Base-by-base conservation (phyloP, 345 rosid species). In the Ailanthus altissimus region DNA sequence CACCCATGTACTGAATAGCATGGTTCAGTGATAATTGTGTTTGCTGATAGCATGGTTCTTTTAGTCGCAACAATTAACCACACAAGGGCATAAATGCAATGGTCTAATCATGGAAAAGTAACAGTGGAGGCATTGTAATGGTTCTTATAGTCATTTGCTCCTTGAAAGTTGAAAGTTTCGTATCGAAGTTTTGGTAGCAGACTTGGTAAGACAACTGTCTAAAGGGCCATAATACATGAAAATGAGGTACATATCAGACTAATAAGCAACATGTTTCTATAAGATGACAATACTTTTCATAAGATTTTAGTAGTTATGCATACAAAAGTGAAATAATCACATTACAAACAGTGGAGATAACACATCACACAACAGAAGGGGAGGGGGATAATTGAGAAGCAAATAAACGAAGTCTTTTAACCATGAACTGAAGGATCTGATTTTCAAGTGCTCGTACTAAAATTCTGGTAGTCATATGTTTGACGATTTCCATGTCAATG, bases 401-500 rank as follows among this genome's bases (percentile, higher is more conserved):
- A 47, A 18, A 47, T 25, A 46, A 16, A 0, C 46, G 15, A 59
- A 18, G 36, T 53, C 45, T 20, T 12, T 2, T 51, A 53, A 57
- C 2, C 57, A 56, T 12, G 2, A 51, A 16, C 4, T 57, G 6
- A 58, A 40, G 42, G 40, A 73, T 32, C 18, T 47, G 25, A 26
- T 6, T 16, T 75, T 63, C n/a, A 75, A 65, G 57, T 20, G 42
- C 61, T 79, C 61, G 47, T 18, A 45, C 73, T 62, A 32, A 50
- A 79, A 61, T 72, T 54, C 63, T 53, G 67, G 45, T 57, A 58
- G 10, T 40, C 43, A 79, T 57, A 40, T 67, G 42, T 56, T 71
- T 23, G 90, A 83, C 8, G 67, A 81, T 70, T 86, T 88, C 86
- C 81, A 81, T 15, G 75, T 68, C 57, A 75, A 70, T 0, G 89